phyloP scores from a whole-genome alignment of 495 filamentous ascomycete species.

The Penicillium salamii region DNA sequence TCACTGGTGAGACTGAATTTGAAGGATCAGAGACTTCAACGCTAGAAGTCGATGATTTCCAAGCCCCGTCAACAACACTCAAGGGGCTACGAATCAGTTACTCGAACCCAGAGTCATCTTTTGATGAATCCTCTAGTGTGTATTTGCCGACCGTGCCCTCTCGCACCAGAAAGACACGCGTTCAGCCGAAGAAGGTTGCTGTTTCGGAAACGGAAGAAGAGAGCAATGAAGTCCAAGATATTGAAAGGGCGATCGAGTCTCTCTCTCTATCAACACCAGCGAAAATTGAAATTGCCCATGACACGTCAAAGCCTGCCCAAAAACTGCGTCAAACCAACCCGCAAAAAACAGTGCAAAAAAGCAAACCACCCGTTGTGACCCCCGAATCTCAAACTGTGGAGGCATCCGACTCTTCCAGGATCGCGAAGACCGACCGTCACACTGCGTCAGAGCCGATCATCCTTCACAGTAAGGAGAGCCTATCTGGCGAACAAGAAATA shows the following conservation, averaged over 20 bases:
- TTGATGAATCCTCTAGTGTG: not conserved
- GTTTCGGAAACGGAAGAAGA: not conserved
- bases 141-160: not conserved
- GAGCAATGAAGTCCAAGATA: conserved; percentile 7
- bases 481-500: not conserved
- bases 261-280: conserved; percentile 15
- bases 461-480: not conserved
- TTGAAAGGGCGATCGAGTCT: conserved; percentile 20
- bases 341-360: not conserved
- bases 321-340: not conserved
- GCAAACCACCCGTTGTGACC: not conserved
- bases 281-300: not conserved
- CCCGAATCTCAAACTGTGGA: not conserved
- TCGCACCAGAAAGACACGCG: not conserved
- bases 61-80: not conserved
- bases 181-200: conserved; percentile 2
- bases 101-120: conserved; percentile 5
- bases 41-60: conserved; percentile 6
- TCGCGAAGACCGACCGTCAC: not conserved
- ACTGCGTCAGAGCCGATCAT: not conserved
- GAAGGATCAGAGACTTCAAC: conserved; percentile 10
- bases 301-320: not conserved
- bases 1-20: conserved; percentile 11
- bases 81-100: conserved; percentile 21
- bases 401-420: not conserved